Base-by-base conservation (phyloP, 2,329 filamentous ascomycete genomes). In the Zopfia rhizophila region DNA sequence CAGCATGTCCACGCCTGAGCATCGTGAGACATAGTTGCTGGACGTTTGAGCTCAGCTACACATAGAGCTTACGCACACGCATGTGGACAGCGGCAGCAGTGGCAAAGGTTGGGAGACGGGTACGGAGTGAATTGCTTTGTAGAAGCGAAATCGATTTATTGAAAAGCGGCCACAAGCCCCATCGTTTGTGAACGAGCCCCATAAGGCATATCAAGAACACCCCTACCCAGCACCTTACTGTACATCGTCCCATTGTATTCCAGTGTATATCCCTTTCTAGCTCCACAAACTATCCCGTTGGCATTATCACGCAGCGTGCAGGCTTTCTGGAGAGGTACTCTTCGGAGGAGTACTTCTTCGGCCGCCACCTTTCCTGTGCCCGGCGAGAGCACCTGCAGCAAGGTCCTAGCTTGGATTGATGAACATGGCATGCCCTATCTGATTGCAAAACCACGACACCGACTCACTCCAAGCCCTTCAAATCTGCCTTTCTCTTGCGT, bases 41-140 rank as follows among this genome's bases (percentile, higher is more conserved):
- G 38, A 51, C 41, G 24, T 27, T 27, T 27, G 8, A 8, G 8
- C 8, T n/a, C 24, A n/a, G 8, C 8, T 27, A 27, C 8, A 27
- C 8, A n/a, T 8, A n/a, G 24, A n/a, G 24, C 8, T 48, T 52
- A 60, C 43, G 50, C 46, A 55, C n/a, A n/a, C n/a, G n/a, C 55
- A 48, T 38, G 42, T 35, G 31, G n/a, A n/a, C 39, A 36, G 50
- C 19, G 19, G 22, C 24, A 33, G 35, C 24, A 25, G 31, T 31
- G 37, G 48, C 37, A 24, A 48, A 24, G 21, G 14, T n/a, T n/a
- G n/a, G n/a, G n/a, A n/a, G n/a, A n/a, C n/a, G n/a, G n/a, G n/a
- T n/a, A n/a, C n/a, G n/a, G n/a, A n/a, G n/a, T n/a, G n/a, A n/a
- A n/a, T n/a, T n/a, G n/a, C n/a, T n/a, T n/a, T n/a, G n/a, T n/a